Conservation (phyloP, 2,329 filamentous ascomycete genomes). For the Mycogone perniciosa region DNA sequence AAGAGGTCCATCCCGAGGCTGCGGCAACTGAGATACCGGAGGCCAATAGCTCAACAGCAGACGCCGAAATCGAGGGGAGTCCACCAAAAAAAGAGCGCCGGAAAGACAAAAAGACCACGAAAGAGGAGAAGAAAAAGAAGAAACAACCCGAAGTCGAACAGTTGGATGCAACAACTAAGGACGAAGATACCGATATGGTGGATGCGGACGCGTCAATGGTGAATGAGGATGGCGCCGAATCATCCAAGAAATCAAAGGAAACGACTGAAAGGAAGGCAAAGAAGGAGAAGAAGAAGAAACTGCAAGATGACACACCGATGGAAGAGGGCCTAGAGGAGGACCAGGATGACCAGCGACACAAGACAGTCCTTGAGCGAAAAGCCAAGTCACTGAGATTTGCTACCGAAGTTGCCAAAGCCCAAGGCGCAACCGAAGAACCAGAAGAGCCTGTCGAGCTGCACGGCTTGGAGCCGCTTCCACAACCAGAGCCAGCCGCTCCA, state of each 20-base stretch:
- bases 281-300: conserved; percentile 22
- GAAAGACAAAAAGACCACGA: neutral
- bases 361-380: conserved; percentile 48
- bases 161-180: neutral
- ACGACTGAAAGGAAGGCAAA: conserved; percentile 15
- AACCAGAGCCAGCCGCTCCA: conserved; percentile 59
- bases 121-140: neutral
- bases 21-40: conserved; percentile 13
- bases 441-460: conserved; percentile 42
- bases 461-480: conserved; percentile 74
- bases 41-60: neutral
- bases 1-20: conserved; percentile 13
- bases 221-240: neutral
- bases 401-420: conserved; percentile 31
- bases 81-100: conserved; percentile 9
- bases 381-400: conserved; percentile 47
- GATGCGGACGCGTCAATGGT: neutral
- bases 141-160: neutral
- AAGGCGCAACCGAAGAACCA: conserved; percentile 28
- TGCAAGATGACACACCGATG: conserved; percentile 12
- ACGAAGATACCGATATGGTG: conserved; percentile 9
- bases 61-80: neutral
- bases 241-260: conserved; percentile 1
- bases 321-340: conserved; percentile 22
- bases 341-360: conserved; percentile 36